Evolutionary conservation across 108 stramenopile species (phyloP).

Genomic region (Cylindrotheca fusiformis): DNA sequence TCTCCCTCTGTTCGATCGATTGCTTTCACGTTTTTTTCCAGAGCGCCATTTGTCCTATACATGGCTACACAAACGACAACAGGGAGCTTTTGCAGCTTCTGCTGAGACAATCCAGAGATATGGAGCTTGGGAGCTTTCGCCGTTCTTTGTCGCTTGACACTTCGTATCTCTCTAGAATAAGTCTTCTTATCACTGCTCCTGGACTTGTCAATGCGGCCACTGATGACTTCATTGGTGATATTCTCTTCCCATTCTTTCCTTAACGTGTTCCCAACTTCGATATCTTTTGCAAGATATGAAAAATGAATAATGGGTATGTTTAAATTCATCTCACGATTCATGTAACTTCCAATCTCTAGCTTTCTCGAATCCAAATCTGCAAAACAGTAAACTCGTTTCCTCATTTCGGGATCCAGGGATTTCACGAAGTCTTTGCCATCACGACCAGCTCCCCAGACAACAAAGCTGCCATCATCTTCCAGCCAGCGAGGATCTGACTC

Average conservation of each 20-base stretch:
- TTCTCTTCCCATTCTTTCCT: conserved; percentile 26
- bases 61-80: conserved; percentile 90
- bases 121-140: conserved; percentile 14
- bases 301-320: conserved; percentile 85
- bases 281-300: conserved; percentile 51
- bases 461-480: conserved; percentile 37
- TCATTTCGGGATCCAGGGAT: conserved; percentile 47
- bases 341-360: conserved; percentile 55
- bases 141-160: conserved; percentile 1
- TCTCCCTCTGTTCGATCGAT: conserved; percentile 77
- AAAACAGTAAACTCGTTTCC: conserved; percentile 62
- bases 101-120: conserved; percentile 2
- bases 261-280: conserved; percentile 4
- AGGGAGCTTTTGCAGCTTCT: conserved; percentile 48
- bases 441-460: conserved; percentile 85
- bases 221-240: conserved; percentile 3
- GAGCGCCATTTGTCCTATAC: conserved; percentile 80
- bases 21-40: conserved; percentile 72
- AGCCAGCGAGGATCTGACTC: conserved; percentile 19
- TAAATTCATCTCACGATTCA: conserved; percentile 34
- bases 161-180: not conserved
- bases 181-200: not conserved
- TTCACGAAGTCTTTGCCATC: conserved; percentile 92
- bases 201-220: conserved; percentile 63
- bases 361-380: conserved; percentile 87